Percentiles rank a stretch among this genome's conserved stretches.
phyloP scores from a whole-genome alignment of 495 filamentous ascomycete species.

The Penicillium desertorum region DNA sequence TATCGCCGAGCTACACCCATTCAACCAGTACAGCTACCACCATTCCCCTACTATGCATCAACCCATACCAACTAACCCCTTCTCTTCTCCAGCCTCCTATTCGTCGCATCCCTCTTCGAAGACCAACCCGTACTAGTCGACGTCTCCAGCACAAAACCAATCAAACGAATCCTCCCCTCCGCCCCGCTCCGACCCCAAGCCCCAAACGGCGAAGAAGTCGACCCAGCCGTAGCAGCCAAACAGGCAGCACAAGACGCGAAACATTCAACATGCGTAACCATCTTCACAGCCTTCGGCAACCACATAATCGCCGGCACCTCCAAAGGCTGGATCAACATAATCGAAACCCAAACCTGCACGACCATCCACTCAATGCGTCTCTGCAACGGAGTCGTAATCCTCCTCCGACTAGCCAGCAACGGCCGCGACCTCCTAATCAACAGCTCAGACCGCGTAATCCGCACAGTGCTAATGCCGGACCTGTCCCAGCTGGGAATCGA shows the following conservation, averaged over 20 bases:
- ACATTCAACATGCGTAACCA: constrained; percentile 83
- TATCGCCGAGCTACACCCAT: constrained; percentile 90
- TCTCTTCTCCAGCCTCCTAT: constrained; percentile 58
- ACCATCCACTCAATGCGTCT: constrained; percentile 85
- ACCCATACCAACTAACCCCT: constrained; percentile 9
- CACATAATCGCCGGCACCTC: constrained; percentile 89
- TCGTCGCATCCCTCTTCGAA: constrained; percentile 88
- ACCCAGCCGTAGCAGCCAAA: constrained; percentile 68
- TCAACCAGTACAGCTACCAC: constrained; percentile 67
- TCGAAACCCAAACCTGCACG: constrained; percentile 71
- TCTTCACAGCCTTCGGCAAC: constrained; percentile 80
- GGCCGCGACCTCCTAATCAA: constrained; percentile 87
- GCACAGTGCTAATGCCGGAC: constrained; percentile 77
- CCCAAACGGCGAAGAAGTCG: constrained; percentile 59
- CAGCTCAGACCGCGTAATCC: constrained; percentile 85
- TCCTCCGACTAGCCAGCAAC: constrained; percentile 76
- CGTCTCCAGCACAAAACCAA: constrained; percentile 59
- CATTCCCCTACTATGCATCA: not conserved
- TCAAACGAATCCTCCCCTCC: constrained; percentile 76
- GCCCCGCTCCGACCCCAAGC: constrained; percentile 66
- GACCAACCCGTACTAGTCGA: constrained; percentile 88
- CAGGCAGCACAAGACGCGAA: constrained; percentile 89
- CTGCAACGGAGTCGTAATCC: constrained; percentile 84
- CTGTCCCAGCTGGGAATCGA: constrained; percentile 50
- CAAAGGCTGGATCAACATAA: constrained; percentile 94